Evolutionary conservation across 805 yeast genomes (phyloP).

Genomic region (Suhomyces kilbournensis): DNA sequence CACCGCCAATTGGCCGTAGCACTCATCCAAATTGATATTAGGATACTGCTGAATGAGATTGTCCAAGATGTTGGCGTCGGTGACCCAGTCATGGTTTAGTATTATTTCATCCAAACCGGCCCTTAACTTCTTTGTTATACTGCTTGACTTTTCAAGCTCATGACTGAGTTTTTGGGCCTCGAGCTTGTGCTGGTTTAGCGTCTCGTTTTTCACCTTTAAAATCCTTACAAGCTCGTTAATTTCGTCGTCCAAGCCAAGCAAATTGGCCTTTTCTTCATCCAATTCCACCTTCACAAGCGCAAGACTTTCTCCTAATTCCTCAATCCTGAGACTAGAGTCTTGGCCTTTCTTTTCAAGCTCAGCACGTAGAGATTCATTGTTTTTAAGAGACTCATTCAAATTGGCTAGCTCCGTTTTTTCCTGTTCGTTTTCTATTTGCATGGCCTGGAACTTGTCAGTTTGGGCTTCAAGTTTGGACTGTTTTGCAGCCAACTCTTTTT

Average conservation of each 20-base stretch:
- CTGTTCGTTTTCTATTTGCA: conserved; percentile 72
- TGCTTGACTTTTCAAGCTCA: conserved; percentile 49
- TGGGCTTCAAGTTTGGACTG: conserved; percentile 44
- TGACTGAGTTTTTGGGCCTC: conserved; percentile 53
- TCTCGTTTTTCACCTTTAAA: conserved; percentile 43
- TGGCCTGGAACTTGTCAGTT: conserved; percentile 56
- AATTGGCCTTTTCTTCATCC: conserved; percentile 54
- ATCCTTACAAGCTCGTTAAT: conserved; percentile 54
- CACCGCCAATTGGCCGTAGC: conserved; percentile 53
- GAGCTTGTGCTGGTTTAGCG: conserved; percentile 46
- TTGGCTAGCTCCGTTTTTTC: conserved; percentile 51
- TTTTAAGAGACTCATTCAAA: conserved; percentile 41
- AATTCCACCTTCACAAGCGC: conserved; percentile 27
- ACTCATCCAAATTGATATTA: conserved; percentile 59
- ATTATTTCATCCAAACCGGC: conserved; percentile 43
- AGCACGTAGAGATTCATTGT: conserved; percentile 28
- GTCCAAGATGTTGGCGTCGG: conserved; percentile 56
- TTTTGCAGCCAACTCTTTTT: conserved; percentile 32
- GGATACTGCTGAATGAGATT: conserved; percentile 60
- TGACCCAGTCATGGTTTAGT: conserved; percentile 69
- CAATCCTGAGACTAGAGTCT: conserved; percentile 15
- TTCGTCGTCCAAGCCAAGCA: conserved; percentile 75
- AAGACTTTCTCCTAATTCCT: conserved; percentile 19
- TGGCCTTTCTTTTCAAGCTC: conserved; percentile 16
- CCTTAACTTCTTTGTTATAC: conserved; percentile 34